Conservation (phyloP, 2,329 filamentous ascomycete species). For the Colletotrichum abscissum region DNA sequence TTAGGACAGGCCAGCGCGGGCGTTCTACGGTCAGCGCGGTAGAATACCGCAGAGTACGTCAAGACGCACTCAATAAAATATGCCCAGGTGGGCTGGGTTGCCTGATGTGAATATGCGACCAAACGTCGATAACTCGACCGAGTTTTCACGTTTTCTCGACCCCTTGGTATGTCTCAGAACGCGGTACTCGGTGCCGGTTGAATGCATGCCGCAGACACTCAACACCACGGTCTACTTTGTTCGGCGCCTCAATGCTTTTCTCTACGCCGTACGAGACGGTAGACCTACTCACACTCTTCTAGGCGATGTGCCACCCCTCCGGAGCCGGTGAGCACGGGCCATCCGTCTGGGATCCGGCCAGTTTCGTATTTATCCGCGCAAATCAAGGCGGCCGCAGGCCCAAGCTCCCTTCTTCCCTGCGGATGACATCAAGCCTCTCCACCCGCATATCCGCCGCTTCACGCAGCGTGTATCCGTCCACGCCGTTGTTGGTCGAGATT, state of each 20-base stretch:
- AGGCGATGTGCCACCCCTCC: neutral
- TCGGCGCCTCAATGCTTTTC: neutral
- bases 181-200: constrained; percentile 23
- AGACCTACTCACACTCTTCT: neutral
- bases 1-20: neutral
- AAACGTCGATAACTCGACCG: neutral
- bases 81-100: too few relatives aligned
- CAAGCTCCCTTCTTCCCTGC: constrained; percentile 33
- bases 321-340: constrained; percentile 23
- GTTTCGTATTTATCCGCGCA: constrained; percentile 36
- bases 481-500: constrained; percentile 22
- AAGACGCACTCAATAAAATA: neutral
- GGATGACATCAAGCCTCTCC: constrained; percentile 35
- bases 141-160: neutral
- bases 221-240: neutral
- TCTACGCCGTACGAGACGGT: neutral
- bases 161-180: constrained; percentile 1
- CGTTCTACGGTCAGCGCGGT: neutral
- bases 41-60: neutral
- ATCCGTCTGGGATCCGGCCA: constrained; percentile 14
- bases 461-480: constrained; percentile 15
- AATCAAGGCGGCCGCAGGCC: constrained; percentile 35
- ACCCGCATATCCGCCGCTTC: constrained; percentile 33
- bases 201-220: constrained; percentile 16
- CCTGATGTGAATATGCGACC: neutral